phyloP scores from a whole-genome alignment of 2,329 filamentous ascomycete genomes.

The Colletotrichum melonis region DNA sequence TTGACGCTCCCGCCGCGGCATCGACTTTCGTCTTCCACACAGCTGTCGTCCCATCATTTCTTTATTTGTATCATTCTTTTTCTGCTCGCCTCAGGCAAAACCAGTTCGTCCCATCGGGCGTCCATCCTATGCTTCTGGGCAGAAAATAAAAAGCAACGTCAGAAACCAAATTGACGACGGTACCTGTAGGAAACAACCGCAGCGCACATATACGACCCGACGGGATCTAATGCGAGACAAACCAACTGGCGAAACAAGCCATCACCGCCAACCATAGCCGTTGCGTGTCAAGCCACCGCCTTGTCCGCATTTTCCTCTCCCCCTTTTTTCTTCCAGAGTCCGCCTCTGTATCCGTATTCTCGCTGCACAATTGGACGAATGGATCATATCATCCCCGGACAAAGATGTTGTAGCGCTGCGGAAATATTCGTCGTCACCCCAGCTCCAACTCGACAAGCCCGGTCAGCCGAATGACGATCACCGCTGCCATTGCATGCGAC shows the following conservation, averaged over 20 bases:
- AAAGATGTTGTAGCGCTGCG: neutral
- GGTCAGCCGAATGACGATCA: conserved; percentile 33
- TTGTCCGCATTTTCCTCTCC: neutral
- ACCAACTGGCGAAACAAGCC: neutral
- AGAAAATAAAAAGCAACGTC: neutral
- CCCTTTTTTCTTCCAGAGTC: neutral
- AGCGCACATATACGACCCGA: neutral
- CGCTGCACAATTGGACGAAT: neutral
- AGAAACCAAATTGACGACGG: neutral
- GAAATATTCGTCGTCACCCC: neutral
- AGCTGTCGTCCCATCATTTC: neutral
- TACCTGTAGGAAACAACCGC: neutral
- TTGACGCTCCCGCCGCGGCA: neutral
- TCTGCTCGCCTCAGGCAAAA: neutral
- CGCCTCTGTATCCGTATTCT: neutral
- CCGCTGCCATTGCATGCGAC: conserved; percentile 2
- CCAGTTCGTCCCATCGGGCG: conserved; percentile 10
- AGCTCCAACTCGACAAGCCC: conserved; percentile 15
- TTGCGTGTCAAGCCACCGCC: neutral
- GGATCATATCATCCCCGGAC: neutral
- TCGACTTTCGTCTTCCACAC: neutral
- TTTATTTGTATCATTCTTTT: neutral
- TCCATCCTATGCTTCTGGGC: neutral
- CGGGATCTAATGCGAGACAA: too few relatives aligned
- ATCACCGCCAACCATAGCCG: neutral